Evolutionary conservation across 2,329 filamentous ascomycete genomes (phyloP).

Genomic region (Arthrobotrys sphaeroides): DNA sequence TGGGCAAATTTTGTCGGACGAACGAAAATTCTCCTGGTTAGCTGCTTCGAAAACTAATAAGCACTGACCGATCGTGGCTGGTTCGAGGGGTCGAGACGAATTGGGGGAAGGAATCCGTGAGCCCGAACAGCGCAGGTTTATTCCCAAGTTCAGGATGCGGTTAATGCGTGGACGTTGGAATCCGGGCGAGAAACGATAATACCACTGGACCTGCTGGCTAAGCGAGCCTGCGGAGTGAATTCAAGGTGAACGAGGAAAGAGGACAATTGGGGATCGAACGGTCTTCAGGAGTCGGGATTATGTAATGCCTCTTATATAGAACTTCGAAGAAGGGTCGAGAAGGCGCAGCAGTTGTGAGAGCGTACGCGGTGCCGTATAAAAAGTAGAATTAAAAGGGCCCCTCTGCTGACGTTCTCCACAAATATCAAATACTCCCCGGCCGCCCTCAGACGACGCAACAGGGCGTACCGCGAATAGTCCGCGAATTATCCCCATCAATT

Average conservation of each 20-base stretch:
- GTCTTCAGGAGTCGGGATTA: constrained; percentile 10
- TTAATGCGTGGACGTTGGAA: constrained; percentile 14
- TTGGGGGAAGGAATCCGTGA: constrained; percentile 17
- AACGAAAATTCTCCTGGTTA: constrained; percentile 21
- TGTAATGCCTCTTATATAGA: constrained; percentile 47
- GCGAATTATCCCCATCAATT: constrained; percentile 29
- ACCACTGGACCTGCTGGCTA: constrained; percentile 10
- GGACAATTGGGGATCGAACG: background rate
- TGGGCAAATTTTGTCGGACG: constrained; percentile 18
- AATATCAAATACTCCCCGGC: background rate
- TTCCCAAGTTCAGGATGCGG: background rate
- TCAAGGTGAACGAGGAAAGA: constrained; percentile 1
- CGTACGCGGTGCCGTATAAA: background rate
- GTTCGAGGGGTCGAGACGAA: constrained; percentile 34
- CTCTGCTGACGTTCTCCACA: constrained; percentile 14
- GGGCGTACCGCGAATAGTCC: constrained; percentile 26
- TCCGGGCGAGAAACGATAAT: background rate
- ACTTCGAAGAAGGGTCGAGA: constrained; percentile 27
- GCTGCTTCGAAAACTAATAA: background rate
- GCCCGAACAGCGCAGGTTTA: background rate
- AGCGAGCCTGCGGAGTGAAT: constrained; percentile 25
- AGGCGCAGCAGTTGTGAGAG: background rate
- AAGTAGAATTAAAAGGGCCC: constrained; percentile 18
- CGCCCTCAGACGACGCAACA: background rate
- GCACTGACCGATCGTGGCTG: constrained; percentile 7